Base-by-base conservation (phyloP, 1,284 basidiomycete genomes). In the Malassezia caprae region DNA sequence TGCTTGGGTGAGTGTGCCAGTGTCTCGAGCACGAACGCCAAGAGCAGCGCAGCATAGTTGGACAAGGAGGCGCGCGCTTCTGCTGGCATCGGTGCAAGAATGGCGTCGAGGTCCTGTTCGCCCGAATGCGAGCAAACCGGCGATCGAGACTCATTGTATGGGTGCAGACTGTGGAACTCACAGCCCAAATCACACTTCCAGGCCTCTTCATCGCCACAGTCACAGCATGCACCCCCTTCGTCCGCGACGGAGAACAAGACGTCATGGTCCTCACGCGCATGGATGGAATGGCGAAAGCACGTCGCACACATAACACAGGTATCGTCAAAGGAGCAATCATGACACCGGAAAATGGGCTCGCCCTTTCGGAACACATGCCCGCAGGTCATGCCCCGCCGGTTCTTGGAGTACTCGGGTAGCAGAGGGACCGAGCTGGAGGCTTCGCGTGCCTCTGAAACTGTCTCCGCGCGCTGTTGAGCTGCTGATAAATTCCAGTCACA, bases 1-100 rank as follows among this genome's bases (percentile, higher is more conserved):
- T 90, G 87, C 49, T 88, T 84, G 0, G 87, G 88, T 0, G 88
- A 88, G 68, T 83, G 84, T 68, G 89, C 87, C 12, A 94, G 78
- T 2, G 87, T 88, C 66, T 88, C 84, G 8, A 94, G 81, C 40
- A 93, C 77, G 71, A 88, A 93, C 69, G 90, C 87, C 42, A 91
- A 76, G 3, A 85, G 84, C 64, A 84, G 85, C 7, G 79, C 83
- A 42, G 91, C 80, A 0, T 86, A 87, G 41, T 82, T 79, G 53
- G 80, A 78, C 79, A 93, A 83, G 41, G 82, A 81, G 12, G 86
- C 82, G 43, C 82, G 80, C 19, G 91, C 78, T 35, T 86, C 83
- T 3, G 19, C 31, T 1, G 62, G 61, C 30, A 60, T 53, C 2
- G 79, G 78, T 3, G 23, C 44, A 26, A 60, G 17, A 15, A 56